Percentiles rank a stretch among this genome's conserved stretches.
phyloP scores from a whole-genome alignment of 148 eudicot genomes.

The Chenopodium suecicum region DNA sequence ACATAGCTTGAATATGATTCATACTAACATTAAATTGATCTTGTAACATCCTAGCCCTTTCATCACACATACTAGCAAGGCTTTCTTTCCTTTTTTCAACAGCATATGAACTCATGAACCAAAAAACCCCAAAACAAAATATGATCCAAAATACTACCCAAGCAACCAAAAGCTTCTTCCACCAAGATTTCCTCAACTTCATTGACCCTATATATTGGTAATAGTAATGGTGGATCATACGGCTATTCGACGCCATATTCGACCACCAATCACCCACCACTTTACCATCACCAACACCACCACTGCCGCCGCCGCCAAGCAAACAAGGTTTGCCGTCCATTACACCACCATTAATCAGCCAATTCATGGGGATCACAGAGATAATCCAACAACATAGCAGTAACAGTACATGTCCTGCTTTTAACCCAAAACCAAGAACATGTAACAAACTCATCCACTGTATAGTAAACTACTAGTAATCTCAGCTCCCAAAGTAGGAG shows the following conservation, averaged over 20 bases:
- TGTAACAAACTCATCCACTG: slow-evolving; percentile 73
- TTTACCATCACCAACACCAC: slow-evolving; percentile 38
- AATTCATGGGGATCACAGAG: slow-evolving; percentile 66
- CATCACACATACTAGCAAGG: slow-evolving; percentile 93
- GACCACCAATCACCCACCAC: slow-evolving; percentile 51
- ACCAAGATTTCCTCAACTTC: slow-evolving; percentile 53
- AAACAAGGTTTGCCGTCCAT: slow-evolving; percentile 55
- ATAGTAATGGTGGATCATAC: slow-evolving; percentile 52
- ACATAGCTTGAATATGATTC: slow-evolving; percentile 96
- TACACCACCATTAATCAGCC: slow-evolving; percentile 54
- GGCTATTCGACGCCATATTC: slow-evolving; percentile 39
- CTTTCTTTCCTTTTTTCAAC: slow-evolving; percentile 83
- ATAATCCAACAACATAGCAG: slow-evolving; percentile 70
- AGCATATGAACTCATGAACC: slow-evolving; percentile 61
- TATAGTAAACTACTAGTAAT: neutral
- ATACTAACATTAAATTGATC: slow-evolving; percentile 98
- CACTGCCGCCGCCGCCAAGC: slow-evolving; percentile 2
- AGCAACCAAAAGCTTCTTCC: slow-evolving; percentile 59
- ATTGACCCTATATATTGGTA: slow-evolving; percentile 53
- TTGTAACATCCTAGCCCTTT: slow-evolving; percentile 95
- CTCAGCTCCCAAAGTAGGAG: neutral
- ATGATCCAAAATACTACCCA: slow-evolving; percentile 59
- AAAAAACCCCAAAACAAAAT: slow-evolving; percentile 44
- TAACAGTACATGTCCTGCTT: slow-evolving; percentile 60
- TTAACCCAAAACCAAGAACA: slow-evolving; percentile 70